phyloP scores from a whole-genome alignment of 1,284 basidiomycete genomes.

The Sphaerobolus stellatus region DNA sequence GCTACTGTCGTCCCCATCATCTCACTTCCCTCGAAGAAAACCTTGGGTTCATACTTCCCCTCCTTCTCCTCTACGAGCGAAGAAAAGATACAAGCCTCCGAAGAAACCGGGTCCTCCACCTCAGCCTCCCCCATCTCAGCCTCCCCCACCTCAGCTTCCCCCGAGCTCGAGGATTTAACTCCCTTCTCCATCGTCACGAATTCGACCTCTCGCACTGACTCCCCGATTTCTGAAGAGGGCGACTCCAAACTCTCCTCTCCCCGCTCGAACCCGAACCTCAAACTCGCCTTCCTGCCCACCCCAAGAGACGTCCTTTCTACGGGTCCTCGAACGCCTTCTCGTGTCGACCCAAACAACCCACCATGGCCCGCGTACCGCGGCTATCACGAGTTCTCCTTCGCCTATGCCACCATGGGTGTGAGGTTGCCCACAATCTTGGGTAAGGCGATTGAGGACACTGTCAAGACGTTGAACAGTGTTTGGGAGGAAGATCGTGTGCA shows the following conservation, averaged over 20 bases:
- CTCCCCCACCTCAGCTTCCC: neutral
- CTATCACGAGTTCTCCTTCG: conserved; percentile 95
- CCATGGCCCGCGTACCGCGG: conserved; percentile 96
- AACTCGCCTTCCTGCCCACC: conserved; percentile 67
- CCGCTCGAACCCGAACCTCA: conserved; percentile 56
- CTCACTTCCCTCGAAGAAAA: no score
- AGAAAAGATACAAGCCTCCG: no score
- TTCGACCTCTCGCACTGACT: no score
- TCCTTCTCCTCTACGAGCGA: no score
- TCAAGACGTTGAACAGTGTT: conserved; percentile 86
- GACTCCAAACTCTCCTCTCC: neutral
- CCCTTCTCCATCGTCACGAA: no score
- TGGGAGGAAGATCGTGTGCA: conserved; percentile 82
- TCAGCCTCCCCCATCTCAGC: neutral
- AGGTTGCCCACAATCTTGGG: conserved; percentile 94
- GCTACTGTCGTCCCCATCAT: no score
- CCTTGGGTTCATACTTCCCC: no score
- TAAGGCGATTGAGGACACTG: conserved; percentile 93
- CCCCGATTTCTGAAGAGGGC: no score
- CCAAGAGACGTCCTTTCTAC: conserved; percentile 67
- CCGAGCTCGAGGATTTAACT: no score
- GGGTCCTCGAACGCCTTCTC: conserved; percentile 71
- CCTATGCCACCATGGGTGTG: conserved; percentile 91
- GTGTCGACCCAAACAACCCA: conserved; percentile 90
- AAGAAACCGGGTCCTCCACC: neutral